Conservation (phyloP, 2,329 filamentous ascomycete genomes). For the Scedosporium minutisporum region DNA sequence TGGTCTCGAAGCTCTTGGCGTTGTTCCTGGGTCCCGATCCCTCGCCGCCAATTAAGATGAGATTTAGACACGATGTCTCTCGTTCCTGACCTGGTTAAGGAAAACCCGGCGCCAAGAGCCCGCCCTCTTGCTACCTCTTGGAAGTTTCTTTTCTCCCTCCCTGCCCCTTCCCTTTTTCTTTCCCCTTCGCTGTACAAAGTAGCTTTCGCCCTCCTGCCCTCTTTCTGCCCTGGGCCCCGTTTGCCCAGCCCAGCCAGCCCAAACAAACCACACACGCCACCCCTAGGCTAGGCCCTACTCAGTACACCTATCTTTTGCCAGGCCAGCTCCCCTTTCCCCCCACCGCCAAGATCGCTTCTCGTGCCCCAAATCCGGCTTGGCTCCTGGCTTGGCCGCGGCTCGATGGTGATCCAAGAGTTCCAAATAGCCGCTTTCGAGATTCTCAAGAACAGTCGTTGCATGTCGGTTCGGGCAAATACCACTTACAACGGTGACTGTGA, state of each 20-base stretch:
- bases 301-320: not conserved
- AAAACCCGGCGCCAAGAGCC: not conserved
- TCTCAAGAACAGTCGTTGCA: not conserved
- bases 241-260: not conserved
- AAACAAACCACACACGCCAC: not conserved
- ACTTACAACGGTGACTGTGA: not conserved
- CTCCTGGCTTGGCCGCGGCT: not conserved
- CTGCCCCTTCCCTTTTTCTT: not conserved
- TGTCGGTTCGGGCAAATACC: too few species aligned
- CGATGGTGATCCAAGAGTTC: not conserved
- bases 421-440: not conserved
- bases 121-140: not conserved
- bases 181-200: not conserved
- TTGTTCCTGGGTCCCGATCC: not conserved
- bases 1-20: not conserved
- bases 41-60: not conserved
- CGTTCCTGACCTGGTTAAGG: not conserved
- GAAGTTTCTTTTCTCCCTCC: not conserved
- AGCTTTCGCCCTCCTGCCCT: not conserved
- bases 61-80: not conserved
- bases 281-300: not conserved
- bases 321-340: not conserved
- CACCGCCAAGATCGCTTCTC: not conserved
- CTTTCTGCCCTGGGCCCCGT: not conserved
- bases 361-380: constrained; percentile 1